A percentile compares a stretch with the other conserved stretches of the same genome.
Conservation (phyloP, 352 stramenopile species). For the Blastocystis sp. region DNA sequence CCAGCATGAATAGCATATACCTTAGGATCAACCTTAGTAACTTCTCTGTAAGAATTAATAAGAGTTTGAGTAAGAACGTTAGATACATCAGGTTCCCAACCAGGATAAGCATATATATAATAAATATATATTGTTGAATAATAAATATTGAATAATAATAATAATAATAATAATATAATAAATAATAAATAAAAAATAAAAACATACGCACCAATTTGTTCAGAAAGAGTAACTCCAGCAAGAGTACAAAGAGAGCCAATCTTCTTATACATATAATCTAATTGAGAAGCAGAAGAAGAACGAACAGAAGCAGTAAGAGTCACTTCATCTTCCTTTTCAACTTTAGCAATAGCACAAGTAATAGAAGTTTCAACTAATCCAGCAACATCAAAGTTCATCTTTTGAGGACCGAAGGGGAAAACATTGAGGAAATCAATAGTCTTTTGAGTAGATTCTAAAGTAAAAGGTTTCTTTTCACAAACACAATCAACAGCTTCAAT, state of each 20-base stretch:
- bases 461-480: slow-evolving; percentile 8
- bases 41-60: slow-evolving; percentile 17
- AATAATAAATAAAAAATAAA: too few species aligned
- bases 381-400: slow-evolving; percentile 10
- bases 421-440: slow-evolving; percentile 36
- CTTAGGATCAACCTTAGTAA: neutral
- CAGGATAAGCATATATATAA: slow-evolving; percentile 28
- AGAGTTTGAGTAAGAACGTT: slow-evolving; percentile 22
- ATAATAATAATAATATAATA: too few species aligned
- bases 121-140: too few species aligned
- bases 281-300: slow-evolving; percentile 28
- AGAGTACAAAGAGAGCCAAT: slow-evolving; percentile 28
- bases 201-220: slow-evolving; percentile 37
- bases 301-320: slow-evolving; percentile 15
- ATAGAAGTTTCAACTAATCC: slow-evolving; percentile 32
- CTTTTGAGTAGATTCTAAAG: slow-evolving; percentile 16
- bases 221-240: slow-evolving; percentile 16
- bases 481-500: slow-evolving; percentile 8
- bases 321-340: neutral
- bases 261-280: slow-evolving; percentile 38
- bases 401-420: slow-evolving; percentile 32
- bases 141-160: too few species aligned
- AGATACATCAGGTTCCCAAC: slow-evolving; percentile 29
- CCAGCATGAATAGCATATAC: slow-evolving; percentile 33
- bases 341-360: slow-evolving; percentile 22